A percentile compares a stretch with the other conserved stretches of the same genome.
Evolutionary conservation across 140 eudicot species (phyloP).

Genomic region (Senecio squalidus): DNA sequence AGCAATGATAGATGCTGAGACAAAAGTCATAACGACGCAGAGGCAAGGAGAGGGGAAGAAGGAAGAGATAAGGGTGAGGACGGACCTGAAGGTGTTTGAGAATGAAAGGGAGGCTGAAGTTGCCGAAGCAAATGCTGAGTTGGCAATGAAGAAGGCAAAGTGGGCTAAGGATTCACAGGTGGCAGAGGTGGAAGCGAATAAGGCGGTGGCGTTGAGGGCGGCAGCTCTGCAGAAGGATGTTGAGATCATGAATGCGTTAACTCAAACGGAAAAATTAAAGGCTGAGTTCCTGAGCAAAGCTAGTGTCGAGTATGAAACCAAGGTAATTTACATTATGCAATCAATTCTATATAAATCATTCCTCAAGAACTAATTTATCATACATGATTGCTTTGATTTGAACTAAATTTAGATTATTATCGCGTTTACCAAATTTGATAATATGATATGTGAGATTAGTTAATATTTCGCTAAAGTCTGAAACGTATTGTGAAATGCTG

Average conservation of each 20-base stretch:
- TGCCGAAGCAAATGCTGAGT: conserved; percentile 33
- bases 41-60: conserved; percentile 35
- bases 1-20: conserved; percentile 38
- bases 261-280: conserved; percentile 29
- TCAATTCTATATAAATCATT: background rate
- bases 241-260: conserved; percentile 37
- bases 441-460: background rate
- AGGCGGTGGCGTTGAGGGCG: conserved; percentile 37
- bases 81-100: conserved; percentile 32
- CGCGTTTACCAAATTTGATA: no score
- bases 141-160: conserved; percentile 35
- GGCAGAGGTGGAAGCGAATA: conserved; percentile 38
- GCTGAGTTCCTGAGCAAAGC: conserved; percentile 47
- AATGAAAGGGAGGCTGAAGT: conserved; percentile 32
- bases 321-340: conserved; percentile 9
- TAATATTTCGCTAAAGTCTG: no score
- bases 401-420: no score
- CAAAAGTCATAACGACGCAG: conserved; percentile 31
- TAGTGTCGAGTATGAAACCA: conserved; percentile 40
- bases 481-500: background rate
- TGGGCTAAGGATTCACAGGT: conserved; percentile 35
- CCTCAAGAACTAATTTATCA: no score
- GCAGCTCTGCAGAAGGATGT: conserved; percentile 43
- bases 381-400: background rate
- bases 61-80: conserved; percentile 33